Base-by-base conservation (phyloP, 129 eudicot genomes). In the Rutidosis leptorrhynchoides region DNA sequence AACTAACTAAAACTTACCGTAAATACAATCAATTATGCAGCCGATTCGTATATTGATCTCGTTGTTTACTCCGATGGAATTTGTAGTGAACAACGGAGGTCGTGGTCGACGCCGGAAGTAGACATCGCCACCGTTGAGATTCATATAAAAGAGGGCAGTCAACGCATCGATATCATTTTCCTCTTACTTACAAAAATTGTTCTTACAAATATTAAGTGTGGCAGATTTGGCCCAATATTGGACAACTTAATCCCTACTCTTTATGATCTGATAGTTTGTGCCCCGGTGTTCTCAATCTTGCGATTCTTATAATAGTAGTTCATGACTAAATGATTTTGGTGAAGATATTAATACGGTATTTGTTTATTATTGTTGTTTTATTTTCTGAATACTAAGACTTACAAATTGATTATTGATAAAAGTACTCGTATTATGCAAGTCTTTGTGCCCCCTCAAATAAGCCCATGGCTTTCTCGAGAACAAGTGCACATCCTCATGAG, bases 1-100 rank as follows among this genome's bases (percentile, higher is more conserved):
- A 40, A 33, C 16, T 21, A 71, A 19, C n/a, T 24, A 28, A 72
- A 54, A 73, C 71, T 55, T 73, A 73, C 77, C 33, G 40, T 58
- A 17, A 8, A 63, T n/a, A 53, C 6, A 24, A 8, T 25, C 1
- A 63, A 42, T 57, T 0, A 9, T 62, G 22, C 56, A 21, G 27
- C 25, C 10, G 25, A 11, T 0, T 29, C 14, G 22, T 37, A 52
- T 16, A 15, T 7, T 17, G 23, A 20, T 7, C 7, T 25, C 25
- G 33, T 12, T 3, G 54, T 63, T 63, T 63, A 52, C 40, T 16
- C 52, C 12, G 69, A 14, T 48, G 60, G 53, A 59, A 19, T 33
- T 71, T 23, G 69, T 24, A 17, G 69, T 48, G 20, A 48, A 16
- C 64, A 62, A 29, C 2, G 74, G 29, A 19, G 37, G 27, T 48